A percentile compares a stretch with the other conserved stretches of the same genome.
Evolutionary conservation across 495 filamentous ascomycete genomes (phyloP).

Genomic region (Aspergillus saccharolyticus): DNA sequence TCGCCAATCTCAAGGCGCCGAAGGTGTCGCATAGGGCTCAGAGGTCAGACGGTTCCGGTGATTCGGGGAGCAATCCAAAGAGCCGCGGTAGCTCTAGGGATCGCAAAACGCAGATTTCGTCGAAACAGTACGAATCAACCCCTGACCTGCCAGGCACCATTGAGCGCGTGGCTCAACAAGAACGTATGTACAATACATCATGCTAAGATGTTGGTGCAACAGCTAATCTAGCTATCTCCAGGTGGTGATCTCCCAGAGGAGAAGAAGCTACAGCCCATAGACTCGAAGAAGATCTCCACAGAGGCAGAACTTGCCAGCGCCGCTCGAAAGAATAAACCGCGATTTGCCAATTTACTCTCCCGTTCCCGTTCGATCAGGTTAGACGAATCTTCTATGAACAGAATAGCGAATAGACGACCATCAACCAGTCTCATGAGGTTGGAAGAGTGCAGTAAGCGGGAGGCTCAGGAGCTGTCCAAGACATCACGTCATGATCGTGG

Average conservation of each 20-base stretch:
- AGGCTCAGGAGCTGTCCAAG: slow-evolving; percentile 32
- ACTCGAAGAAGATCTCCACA: slow-evolving; percentile 25
- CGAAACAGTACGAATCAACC: slow-evolving; percentile 37
- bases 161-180: slow-evolving; percentile 25
- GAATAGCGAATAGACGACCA: slow-evolving; percentile 36
- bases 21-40: slow-evolving; percentile 47
- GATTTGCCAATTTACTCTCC: slow-evolving; percentile 54
- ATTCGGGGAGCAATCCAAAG: slow-evolving; percentile 37
- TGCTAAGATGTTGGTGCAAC: neutral
- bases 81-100: slow-evolving; percentile 43
- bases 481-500: slow-evolving; percentile 59
- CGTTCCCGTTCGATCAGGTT: slow-evolving; percentile 64
- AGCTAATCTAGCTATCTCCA: slow-evolving; percentile 15
- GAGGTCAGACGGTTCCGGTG: slow-evolving; percentile 37
- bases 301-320: slow-evolving; percentile 27
- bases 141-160: slow-evolving; percentile 37
- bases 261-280: slow-evolving; percentile 22
- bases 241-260: slow-evolving; percentile 17
- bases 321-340: slow-evolving; percentile 43
- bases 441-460: slow-evolving; percentile 32
- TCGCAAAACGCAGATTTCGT: slow-evolving; percentile 29
- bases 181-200: slow-evolving; percentile 24
- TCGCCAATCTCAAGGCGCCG: slow-evolving; percentile 51
- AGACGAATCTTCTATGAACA: slow-evolving; percentile 39
- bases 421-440: slow-evolving; percentile 41